Evolutionary conservation across 23 red algal genomes (phyloP).

Genomic region (Gracilaria domingensis): DNA sequence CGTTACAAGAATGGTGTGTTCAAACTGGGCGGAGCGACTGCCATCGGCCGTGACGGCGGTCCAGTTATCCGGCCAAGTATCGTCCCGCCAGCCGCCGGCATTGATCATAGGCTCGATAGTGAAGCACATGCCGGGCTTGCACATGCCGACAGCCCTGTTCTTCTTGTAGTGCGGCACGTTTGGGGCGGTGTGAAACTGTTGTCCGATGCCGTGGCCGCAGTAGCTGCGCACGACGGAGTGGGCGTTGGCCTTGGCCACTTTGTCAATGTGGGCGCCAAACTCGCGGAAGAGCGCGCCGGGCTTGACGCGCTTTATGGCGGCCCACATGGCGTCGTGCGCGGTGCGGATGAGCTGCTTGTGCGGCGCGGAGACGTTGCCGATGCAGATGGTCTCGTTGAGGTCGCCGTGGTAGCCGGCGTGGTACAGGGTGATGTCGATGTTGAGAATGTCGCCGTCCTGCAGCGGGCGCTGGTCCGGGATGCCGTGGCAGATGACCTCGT

Average conservation of each 20-base stretch:
- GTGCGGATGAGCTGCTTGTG: slow-evolving; percentile 72
- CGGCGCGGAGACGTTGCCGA: slow-evolving; percentile 71
- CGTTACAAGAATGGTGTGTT: slow-evolving; percentile 95
- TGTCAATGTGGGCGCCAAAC: slow-evolving; percentile 87
- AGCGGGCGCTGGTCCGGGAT: slow-evolving; percentile 91
- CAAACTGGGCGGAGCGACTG: slow-evolving; percentile 83
- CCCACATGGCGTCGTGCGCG: slow-evolving; percentile 91
- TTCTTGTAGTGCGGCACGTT: slow-evolving; percentile 97
- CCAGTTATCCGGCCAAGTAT: slow-evolving; percentile 96
- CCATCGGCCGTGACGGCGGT: slow-evolving; percentile 96
- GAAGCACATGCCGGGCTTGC: slow-evolving; percentile 77
- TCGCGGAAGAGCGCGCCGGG: slow-evolving; percentile 88
- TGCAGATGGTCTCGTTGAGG: slow-evolving; percentile 93
- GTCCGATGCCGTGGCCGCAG: slow-evolving; percentile 90
- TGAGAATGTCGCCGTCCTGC: slow-evolving; percentile 96
- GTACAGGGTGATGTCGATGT: slow-evolving; percentile 97
- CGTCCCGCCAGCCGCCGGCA: slow-evolving; percentile 77
- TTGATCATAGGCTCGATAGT: slow-evolving; percentile 98
- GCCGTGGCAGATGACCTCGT: slow-evolving; percentile 99
- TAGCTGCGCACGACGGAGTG: slow-evolving; percentile 92
- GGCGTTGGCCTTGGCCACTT: slow-evolving; percentile 57
- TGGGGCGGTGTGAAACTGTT: slow-evolving; percentile 91
- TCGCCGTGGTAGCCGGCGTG: slow-evolving; percentile 93
- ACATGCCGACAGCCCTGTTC: slow-evolving; percentile 89
- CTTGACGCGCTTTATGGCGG: slow-evolving; percentile 80